Percentiles rank a stretch among this genome's conserved stretches.
These are phyloP conservation scores for Mycena rebaudengoi DNA, from an alignment of 768 basidiomycete species.

Conservation along the genomic window DNA sequence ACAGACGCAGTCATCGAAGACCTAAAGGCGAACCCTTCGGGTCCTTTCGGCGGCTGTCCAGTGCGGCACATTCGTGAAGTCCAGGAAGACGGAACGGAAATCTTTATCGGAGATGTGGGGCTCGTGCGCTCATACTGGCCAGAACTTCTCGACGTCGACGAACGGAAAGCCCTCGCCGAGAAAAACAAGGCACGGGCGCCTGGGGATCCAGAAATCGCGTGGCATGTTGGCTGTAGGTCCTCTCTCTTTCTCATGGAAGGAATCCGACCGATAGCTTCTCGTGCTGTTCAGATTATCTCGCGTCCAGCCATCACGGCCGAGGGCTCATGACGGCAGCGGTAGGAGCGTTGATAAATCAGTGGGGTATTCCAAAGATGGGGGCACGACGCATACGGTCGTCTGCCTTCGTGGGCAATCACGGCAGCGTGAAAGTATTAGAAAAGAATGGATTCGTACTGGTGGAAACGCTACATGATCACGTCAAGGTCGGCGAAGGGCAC, in stretches of 20 bases:
- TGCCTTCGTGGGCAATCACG: slow-evolving; percentile 27
- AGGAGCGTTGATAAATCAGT: slow-evolving; percentile 47
- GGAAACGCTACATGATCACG: slow-evolving; percentile 4
- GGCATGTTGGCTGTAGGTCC: slow-evolving; percentile 59
- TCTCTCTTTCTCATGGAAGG: not conserved
- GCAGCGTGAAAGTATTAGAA: slow-evolving; percentile 20
- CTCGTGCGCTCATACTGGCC: slow-evolving; percentile 37
- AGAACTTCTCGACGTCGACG: slow-evolving; percentile 40
- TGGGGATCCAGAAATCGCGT: slow-evolving; percentile 59
- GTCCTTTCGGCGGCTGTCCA: slow-evolving; percentile 45
- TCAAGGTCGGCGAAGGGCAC: slow-evolving; percentile 4
- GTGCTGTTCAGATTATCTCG: slow-evolving; percentile 56
- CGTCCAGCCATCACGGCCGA: slow-evolving; percentile 56
- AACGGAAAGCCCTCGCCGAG: slow-evolving; percentile 38
- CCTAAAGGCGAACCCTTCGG: not conserved
- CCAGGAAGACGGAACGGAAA: slow-evolving; percentile 52
- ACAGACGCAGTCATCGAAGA: slow-evolving; percentile 4
- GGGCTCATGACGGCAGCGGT: slow-evolving; percentile 65
- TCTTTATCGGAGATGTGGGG: slow-evolving; percentile 51
- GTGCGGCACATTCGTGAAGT: slow-evolving; percentile 55
- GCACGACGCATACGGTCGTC: slow-evolving; percentile 45
- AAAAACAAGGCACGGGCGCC: slow-evolving; percentile 46
- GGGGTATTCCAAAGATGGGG: slow-evolving; percentile 60
- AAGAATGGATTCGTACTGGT: slow-evolving; percentile 18
- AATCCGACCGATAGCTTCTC: not conserved